Evolutionary conservation across 2,329 filamentous ascomycete genomes (phyloP).

Genomic region (Curvularia verruculosa): DNA sequence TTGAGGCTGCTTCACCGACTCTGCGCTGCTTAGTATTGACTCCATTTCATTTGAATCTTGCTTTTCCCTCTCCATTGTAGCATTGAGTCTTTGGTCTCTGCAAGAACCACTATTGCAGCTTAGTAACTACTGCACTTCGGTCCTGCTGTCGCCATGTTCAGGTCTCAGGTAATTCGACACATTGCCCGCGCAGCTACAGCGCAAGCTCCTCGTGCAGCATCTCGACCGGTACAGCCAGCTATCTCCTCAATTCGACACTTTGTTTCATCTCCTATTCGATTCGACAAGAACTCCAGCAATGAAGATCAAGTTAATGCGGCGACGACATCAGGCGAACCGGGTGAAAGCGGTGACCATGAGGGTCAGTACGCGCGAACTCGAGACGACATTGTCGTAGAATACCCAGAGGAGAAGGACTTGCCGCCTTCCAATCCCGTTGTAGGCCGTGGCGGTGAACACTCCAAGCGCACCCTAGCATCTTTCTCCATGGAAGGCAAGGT

Average conservation of each 20-base stretch:
- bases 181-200: conserved; percentile 34
- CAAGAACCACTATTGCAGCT: neutral
- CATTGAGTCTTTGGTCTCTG: neutral
- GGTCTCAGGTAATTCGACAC: conserved; percentile 40
- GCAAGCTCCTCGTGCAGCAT: conserved; percentile 37
- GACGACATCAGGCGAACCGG: conserved; percentile 47
- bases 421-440: conserved; percentile 73
- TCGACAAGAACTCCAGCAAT: conserved; percentile 31
- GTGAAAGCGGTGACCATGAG: conserved; percentile 57
- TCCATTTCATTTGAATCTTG: neutral
- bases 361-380: conserved; percentile 82
- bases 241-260: conserved; percentile 34
- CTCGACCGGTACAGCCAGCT: conserved; percentile 27
- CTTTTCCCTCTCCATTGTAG: conserved; percentile 12
- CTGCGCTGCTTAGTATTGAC: conserved; percentile 2
- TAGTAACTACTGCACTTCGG: conserved; percentile 3
- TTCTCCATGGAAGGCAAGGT: conserved; percentile 88
- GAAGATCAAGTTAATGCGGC: conserved; percentile 42
- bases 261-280: conserved; percentile 34
- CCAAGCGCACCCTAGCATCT: conserved; percentile 81
- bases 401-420: conserved; percentile 75
- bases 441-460: conserved; percentile 78
- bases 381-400: conserved; percentile 76
- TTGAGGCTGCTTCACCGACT: conserved; percentile 20
- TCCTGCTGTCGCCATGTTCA: conserved; percentile 39